phyloP scores from a whole-genome alignment of 1,284 basidiomycete genomes.

The Ustilago trichophora region DNA sequence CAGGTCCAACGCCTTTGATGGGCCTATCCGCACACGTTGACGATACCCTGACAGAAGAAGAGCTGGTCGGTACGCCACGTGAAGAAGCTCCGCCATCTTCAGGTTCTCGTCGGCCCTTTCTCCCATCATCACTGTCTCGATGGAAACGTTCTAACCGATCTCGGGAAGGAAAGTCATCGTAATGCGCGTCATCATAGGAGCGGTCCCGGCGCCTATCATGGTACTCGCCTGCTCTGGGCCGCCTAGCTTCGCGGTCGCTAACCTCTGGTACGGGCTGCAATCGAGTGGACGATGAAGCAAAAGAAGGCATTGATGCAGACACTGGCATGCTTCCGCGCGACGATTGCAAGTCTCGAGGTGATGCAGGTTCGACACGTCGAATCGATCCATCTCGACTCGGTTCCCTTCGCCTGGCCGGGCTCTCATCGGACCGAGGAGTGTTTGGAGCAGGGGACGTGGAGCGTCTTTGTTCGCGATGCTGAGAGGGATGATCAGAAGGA shows the following conservation, averaged over 20 bases:
- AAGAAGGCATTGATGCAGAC: slow-evolving; percentile 25
- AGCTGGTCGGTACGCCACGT: neutral
- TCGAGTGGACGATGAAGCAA: slow-evolving; percentile 3
- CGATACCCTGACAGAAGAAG: neutral
- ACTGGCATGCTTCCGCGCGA: slow-evolving; percentile 1
- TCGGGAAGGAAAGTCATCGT: neutral
- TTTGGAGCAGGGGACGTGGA: neutral
- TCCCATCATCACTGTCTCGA: neutral
- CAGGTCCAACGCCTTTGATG: slow-evolving; percentile 39
- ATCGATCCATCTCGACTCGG: slow-evolving; percentile 1
- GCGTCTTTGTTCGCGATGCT: neutral
- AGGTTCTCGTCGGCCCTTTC: neutral
- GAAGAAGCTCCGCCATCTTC: slow-evolving; percentile 1
- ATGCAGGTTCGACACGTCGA: neutral
- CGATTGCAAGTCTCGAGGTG: neutral
- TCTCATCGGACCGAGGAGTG: slow-evolving; percentile 1
- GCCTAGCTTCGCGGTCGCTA: neutral
- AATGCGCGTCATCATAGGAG: slow-evolving; percentile 13
- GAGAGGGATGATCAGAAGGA: neutral
- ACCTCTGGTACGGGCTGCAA: slow-evolving; percentile 13
- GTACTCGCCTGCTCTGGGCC: slow-evolving; percentile 1
- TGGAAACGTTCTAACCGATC: neutral
- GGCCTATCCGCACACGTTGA: slow-evolving; percentile 7
- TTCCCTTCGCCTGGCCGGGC: neutral
- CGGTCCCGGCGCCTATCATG: slow-evolving; percentile 20